phyloP scores from a whole-genome alignment of 768 basidiomycete genomes.

The Trametes punicea region DNA sequence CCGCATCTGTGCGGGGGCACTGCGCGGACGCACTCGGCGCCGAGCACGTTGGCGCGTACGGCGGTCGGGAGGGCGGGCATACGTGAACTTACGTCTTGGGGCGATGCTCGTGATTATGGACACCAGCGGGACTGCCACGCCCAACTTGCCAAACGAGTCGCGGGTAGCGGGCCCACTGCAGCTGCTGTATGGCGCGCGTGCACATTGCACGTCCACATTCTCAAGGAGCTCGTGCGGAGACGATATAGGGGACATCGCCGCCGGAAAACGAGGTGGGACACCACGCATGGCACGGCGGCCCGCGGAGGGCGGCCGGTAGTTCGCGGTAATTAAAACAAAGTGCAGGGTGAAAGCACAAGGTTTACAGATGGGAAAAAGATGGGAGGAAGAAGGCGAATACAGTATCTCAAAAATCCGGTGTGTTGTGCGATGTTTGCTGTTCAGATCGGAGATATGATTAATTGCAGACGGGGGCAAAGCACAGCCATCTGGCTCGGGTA shows the following conservation, averaged over 20 bases:
- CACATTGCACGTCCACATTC: too few species aligned
- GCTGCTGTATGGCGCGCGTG: too few species aligned
- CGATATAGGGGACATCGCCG: background rate
- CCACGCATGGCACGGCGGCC: slow-evolving; percentile 5
- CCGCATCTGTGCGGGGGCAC: background rate
- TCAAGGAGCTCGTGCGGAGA: background rate
- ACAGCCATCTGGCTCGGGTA: slow-evolving; percentile 20
- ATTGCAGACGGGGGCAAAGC: slow-evolving; percentile 17
- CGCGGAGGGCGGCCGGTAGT: slow-evolving; percentile 16
- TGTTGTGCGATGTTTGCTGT: slow-evolving; percentile 13
- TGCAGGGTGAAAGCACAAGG: slow-evolving; percentile 2
- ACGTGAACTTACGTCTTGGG: background rate
- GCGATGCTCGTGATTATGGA: background rate
- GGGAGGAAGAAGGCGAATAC: background rate
- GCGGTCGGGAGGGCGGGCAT: background rate
- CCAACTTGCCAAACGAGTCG: too few species aligned
- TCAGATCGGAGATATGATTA: slow-evolving; percentile 20
- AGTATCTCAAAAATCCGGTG: slow-evolving; percentile 14
- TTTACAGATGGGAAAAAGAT: slow-evolving; percentile 6
- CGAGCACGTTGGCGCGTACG: background rate
- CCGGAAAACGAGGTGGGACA: background rate
- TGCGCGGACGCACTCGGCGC: background rate
- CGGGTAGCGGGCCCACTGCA: too few species aligned
- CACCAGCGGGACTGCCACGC: too few species aligned
- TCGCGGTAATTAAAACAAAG: slow-evolving; percentile 20